Conservation (phyloP, 345 rosid species). For the Orychophragmus violaceus region DNA sequence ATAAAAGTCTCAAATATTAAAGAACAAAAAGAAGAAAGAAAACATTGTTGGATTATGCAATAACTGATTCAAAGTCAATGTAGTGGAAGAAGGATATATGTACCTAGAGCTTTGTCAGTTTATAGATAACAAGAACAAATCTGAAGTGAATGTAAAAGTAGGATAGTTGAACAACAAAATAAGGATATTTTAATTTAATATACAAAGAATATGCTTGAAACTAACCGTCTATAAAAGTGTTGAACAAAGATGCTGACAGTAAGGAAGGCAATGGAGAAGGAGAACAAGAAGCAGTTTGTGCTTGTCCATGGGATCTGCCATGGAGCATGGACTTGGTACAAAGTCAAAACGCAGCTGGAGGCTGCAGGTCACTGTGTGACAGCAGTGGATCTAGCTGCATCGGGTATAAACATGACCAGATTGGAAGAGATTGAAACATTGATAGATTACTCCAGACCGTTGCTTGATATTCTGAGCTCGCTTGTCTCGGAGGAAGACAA, state of each 20-base stretch:
- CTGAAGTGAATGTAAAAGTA: no score
- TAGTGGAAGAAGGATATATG: neutral
- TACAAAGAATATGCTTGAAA: no score
- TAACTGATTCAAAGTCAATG: neutral
- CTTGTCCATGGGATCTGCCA: neutral
- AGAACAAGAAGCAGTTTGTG: neutral
- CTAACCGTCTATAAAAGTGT: no score
- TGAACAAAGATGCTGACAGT: neutral
- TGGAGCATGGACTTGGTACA: conserved; percentile 43
- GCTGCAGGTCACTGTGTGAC: conserved; percentile 27
- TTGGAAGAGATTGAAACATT: conserved; percentile 22
- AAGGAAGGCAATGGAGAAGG: neutral
- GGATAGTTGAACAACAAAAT: no score
- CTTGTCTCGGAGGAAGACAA: conserved; percentile 9
- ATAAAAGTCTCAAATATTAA: neutral
- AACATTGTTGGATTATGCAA: neutral
- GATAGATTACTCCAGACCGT: conserved; percentile 11
- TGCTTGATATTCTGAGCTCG: conserved; percentile 11
- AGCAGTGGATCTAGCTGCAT: conserved; percentile 30
- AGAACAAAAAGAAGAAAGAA: neutral
- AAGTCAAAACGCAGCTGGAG: conserved; percentile 25
- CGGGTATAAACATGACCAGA: conserved; percentile 24
- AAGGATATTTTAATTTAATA: no score
- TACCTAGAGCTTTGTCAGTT: no score
- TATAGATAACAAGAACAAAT: no score